Evolutionary conservation across 805 yeast genomes (phyloP).

Genomic region (Cyberlindnera xylosilytica): DNA sequence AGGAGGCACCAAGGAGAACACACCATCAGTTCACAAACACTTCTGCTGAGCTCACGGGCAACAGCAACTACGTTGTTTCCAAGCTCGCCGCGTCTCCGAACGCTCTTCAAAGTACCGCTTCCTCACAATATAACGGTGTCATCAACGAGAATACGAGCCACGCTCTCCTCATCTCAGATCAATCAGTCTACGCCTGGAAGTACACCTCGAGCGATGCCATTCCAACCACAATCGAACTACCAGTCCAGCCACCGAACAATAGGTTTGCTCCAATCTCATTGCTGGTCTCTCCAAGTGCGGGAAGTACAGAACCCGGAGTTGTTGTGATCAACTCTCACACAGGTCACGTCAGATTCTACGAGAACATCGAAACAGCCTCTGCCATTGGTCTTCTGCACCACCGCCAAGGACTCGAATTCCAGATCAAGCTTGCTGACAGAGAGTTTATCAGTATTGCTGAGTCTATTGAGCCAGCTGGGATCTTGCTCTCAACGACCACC

Average conservation of each 20-base stretch:
- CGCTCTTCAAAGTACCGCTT: constrained; percentile 9
- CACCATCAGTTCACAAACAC: constrained; percentile 25
- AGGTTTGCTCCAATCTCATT: constrained; percentile 49
- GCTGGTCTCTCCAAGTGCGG: constrained; percentile 55
- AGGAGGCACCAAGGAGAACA: constrained; percentile 11
- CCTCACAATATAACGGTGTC: constrained; percentile 22
- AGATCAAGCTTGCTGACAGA: constrained; percentile 41
- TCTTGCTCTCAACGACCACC: constrained; percentile 64
- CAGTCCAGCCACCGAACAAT: constrained; percentile 24
- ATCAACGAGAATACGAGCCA: constrained; percentile 29
- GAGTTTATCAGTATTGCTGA: constrained; percentile 59
- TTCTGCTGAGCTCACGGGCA: constrained; percentile 52
- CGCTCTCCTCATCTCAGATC: constrained; percentile 31
- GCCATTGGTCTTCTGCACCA: constrained; percentile 55
- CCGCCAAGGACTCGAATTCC: constrained; percentile 32
- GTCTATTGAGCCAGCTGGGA: constrained; percentile 71
- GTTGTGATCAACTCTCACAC: constrained; percentile 56
- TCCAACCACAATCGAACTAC: constrained; percentile 57
- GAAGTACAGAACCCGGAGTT: constrained; percentile 61
- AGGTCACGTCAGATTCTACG: constrained; percentile 68
- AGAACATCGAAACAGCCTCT: constrained; percentile 68
- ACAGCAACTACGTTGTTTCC: constrained; percentile 53
- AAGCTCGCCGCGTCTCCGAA: constrained; percentile 54
- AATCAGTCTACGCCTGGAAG: constrained; percentile 63
- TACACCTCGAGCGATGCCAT: constrained; percentile 57